Evolutionary conservation across 129 eudicot species (phyloP), one percentile per base, ranked within the genome.

Genomic region (Pulicaria dysenterica): DNA sequence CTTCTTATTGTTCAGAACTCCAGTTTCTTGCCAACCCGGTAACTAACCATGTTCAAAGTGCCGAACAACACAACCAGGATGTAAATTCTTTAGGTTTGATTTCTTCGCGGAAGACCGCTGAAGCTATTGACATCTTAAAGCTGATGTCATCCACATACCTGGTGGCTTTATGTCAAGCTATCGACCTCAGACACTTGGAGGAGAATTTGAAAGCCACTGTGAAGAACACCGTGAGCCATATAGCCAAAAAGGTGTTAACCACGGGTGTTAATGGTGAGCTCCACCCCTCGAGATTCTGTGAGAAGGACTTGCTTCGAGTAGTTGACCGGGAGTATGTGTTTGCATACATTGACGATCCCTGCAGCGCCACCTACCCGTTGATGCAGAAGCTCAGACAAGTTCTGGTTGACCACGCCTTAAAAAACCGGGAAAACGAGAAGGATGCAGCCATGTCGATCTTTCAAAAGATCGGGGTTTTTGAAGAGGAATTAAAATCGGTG

Each of bases 11-110:
- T 61, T 61, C 67, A 0, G 67, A 61, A 41, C 67, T 61, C 31
- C 67, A 61, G 13, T 61, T 61, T 61, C 46, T 61, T 6, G 67
- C 48, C 0, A 61, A 61, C 43, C 67, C 66, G 2, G 66, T 60
- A 0, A 60, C 66, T 0, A 60, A 61, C 67, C 67, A 61, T 39
- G 67, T 61, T 12, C 67, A 61, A 61, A 61, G 67, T 38, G 67
- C 67, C 3, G 67, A 38, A 61, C 48, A 61, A 61, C 67, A 61
- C 47, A 61, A 61, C 31, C 67, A 61, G 39, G 67, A 61, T 38
- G 47, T 61, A 0, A 61, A 61, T 47, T 61, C 67, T 13, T 13
- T 61, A 15, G 67, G 48, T 8, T 5, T 61, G 24, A 61, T 61
- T 38, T 61, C 67, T 0, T 15, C 67, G 3, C 19, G 67, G 0